These are phyloP conservation scores for Leishmania turanica DNA, from an alignment of 208 protist species.

Conservation along the genomic window DNA sequence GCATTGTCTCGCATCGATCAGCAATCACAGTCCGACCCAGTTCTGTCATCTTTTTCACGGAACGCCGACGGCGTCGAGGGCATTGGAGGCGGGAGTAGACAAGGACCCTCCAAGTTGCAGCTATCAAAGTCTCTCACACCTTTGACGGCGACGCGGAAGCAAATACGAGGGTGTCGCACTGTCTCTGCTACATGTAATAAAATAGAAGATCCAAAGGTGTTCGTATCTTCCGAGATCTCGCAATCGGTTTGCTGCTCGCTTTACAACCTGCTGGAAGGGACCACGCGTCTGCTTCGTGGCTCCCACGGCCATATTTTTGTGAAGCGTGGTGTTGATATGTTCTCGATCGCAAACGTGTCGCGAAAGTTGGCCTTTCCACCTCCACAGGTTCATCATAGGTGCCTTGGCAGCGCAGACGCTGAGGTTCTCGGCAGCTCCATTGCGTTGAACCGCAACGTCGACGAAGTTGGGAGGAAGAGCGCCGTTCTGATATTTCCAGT, in stretches of 20 bases:
- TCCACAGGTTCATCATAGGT: slow-evolving; percentile 66
- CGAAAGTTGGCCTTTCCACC: slow-evolving; percentile 76
- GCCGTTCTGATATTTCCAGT: slow-evolving; percentile 81
- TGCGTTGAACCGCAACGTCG: slow-evolving; percentile 70
- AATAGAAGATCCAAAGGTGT: slow-evolving; percentile 8
- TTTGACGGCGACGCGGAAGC: too few species aligned
- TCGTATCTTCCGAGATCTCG: slow-evolving; percentile 76
- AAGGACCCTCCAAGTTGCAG: not conserved
- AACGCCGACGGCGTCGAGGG: not conserved
- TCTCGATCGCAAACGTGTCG: slow-evolving; percentile 83
- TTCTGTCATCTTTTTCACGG: not conserved
- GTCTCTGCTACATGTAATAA: not conserved
- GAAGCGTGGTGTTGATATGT: slow-evolving; percentile 72
- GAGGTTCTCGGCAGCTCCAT: slow-evolving; percentile 87
- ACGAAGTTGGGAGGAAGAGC: slow-evolving; percentile 36
- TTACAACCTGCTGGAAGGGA: slow-evolving; percentile 83
- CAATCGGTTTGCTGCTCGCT: slow-evolving; percentile 56
- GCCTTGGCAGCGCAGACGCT: slow-evolving; percentile 67
- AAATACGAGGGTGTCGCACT: not conserved
- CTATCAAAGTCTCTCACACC: not conserved
- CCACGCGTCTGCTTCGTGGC: slow-evolving; percentile 50
- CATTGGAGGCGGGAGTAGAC: not conserved
- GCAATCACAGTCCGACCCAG: not conserved
- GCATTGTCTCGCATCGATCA: slow-evolving; percentile 5
- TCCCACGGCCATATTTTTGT: slow-evolving; percentile 78